A percentile compares a stretch with the other conserved stretches of the same genome.
Evolutionary conservation across 805 yeast genomes (phyloP).

Genomic region (Saccharomycopsis olivae): DNA sequence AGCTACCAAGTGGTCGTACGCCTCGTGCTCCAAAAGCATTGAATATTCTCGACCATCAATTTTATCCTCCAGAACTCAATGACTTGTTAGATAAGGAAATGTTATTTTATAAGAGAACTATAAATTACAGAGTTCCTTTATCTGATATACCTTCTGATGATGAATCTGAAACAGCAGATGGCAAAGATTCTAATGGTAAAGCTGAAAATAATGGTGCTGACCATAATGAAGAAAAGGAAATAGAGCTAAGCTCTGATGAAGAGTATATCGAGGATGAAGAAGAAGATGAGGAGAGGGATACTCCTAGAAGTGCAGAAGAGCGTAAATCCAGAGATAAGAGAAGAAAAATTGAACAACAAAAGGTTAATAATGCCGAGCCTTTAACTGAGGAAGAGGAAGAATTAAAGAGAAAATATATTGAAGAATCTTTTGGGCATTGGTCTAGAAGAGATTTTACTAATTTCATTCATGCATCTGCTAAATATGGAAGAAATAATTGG

Average conservation of each 20-base stretch:
- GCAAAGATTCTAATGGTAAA: constrained; percentile 3
- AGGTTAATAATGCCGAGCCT: constrained; percentile 44
- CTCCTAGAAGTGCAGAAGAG: constrained; percentile 18
- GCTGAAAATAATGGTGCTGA: constrained; percentile 6
- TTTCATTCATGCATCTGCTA: constrained; percentile 60
- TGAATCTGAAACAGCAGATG: constrained; percentile 5
- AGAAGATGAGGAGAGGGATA: constrained; percentile 19
- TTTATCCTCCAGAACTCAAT: constrained; percentile 46
- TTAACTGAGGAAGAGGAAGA: constrained; percentile 53
- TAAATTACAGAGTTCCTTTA: constrained; percentile 46
- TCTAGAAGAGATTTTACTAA: constrained; percentile 65
- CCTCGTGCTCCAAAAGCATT: constrained; percentile 56
- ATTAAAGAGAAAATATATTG: constrained; percentile 41
- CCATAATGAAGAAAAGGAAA: constrained; percentile 19
- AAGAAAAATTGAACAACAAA: constrained; percentile 35
- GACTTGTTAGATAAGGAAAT: constrained; percentile 55
- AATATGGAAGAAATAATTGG: constrained; percentile 46
- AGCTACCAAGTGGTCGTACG: constrained; percentile 21
- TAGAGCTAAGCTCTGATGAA: not conserved
- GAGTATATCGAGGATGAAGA: constrained; percentile 3
- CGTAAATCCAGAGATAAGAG: constrained; percentile 12
- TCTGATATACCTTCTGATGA: constrained; percentile 41
- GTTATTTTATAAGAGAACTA: constrained; percentile 47
- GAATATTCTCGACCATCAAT: constrained; percentile 64
- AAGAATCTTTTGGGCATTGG: constrained; percentile 57